Conservation (phyloP, 495 filamentous ascomycete species). For the Daldinia caldariorum region DNA sequence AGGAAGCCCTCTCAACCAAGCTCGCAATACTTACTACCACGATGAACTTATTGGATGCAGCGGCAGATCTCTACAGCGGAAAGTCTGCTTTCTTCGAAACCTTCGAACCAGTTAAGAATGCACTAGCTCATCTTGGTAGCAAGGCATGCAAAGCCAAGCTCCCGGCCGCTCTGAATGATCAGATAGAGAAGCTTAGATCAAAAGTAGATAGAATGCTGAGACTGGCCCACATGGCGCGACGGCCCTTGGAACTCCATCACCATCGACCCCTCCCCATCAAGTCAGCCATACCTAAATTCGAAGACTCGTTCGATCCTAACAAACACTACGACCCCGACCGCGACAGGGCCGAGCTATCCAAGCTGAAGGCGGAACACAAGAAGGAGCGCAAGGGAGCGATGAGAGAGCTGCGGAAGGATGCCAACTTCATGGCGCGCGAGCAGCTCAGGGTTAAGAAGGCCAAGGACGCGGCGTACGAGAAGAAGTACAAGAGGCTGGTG, state of each 20-base stretch:
- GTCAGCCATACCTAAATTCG: slow-evolving; percentile 91
- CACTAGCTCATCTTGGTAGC: slow-evolving; percentile 64
- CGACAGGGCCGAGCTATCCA: slow-evolving; percentile 81
- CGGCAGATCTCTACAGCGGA: slow-evolving; percentile 70
- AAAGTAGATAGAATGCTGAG: slow-evolving; percentile 62
- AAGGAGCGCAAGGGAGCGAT: slow-evolving; percentile 94
- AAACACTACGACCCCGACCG: slow-evolving; percentile 95
- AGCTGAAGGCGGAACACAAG: slow-evolving; percentile 89
- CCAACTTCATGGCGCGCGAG: slow-evolving; percentile 89
- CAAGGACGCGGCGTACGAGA: slow-evolving; percentile 87
- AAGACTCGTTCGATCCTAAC: slow-evolving; percentile 91
- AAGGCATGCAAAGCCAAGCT: slow-evolving; percentile 63
- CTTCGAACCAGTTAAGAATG: slow-evolving; percentile 66
- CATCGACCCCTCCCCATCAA: slow-evolving; percentile 91
- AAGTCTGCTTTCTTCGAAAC: slow-evolving; percentile 79
- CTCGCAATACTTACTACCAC: slow-evolving; percentile 67
- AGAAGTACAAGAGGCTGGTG: slow-evolving; percentile 90
- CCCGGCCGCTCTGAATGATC: slow-evolving; percentile 51
- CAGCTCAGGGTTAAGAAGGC: slow-evolving; percentile 90
- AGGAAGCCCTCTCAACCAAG: slow-evolving; percentile 61
- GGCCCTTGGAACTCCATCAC: slow-evolving; percentile 86
- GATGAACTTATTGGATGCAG: slow-evolving; percentile 64
- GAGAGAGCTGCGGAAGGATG: slow-evolving; percentile 93
- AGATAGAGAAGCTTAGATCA: slow-evolving; percentile 52
- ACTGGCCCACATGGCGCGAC: slow-evolving; percentile 68